Conservation (phyloP, 331 rosid species). For the Acacia concinna region DNA sequence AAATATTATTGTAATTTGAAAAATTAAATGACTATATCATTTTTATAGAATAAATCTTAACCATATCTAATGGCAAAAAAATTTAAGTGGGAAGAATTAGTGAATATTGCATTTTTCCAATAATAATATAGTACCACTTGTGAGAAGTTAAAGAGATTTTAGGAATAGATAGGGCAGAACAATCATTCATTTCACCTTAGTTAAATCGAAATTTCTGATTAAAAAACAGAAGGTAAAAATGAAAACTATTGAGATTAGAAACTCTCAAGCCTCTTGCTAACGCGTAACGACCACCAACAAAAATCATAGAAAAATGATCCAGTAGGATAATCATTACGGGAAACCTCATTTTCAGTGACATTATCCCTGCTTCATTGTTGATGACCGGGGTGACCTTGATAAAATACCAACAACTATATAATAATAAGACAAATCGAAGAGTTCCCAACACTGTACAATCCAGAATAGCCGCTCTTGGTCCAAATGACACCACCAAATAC, state of each 20-base stretch:
- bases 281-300: neutral
- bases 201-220: neutral
- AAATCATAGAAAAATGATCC: neutral
- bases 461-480: neutral
- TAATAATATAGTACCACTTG: too few species aligned
- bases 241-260: neutral
- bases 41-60: too few species aligned
- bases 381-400: neutral
- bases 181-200: neutral
- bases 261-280: neutral
- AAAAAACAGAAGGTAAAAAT: neutral
- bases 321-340: neutral
- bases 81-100: too few species aligned
- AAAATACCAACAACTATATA: neutral
- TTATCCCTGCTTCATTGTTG: neutral
- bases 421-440: neutral
- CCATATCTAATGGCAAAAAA: too few species aligned
- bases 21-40: too few species aligned
- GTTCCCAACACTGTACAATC: neutral
- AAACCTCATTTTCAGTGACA: neutral
- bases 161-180: too few species aligned
- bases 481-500: slow-evolving; percentile 27
- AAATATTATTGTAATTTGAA: too few species aligned
- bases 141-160: too few species aligned
- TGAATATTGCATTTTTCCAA: too few species aligned